Percentiles rank a stretch among this genome's conserved stretches.
Conservation (phyloP, 1,139 yeast species). For the Yamadazyma spencermartinsiae region DNA sequence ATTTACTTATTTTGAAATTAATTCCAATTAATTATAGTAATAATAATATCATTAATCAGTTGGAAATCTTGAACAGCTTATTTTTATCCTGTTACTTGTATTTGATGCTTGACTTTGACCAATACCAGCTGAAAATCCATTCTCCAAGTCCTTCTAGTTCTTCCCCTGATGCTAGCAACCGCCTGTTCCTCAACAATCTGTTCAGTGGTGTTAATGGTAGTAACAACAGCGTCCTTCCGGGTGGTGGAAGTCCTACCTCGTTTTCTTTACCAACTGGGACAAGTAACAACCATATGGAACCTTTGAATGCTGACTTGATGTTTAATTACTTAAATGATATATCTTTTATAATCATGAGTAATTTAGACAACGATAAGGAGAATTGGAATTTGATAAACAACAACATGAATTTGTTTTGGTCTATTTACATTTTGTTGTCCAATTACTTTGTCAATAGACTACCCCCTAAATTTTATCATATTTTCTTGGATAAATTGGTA, state of each 20-base stretch:
- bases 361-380: slow-evolving; percentile 17
- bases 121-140: background rate
- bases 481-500: slow-evolving; percentile 29
- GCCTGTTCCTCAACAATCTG: background rate
- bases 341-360: slow-evolving; percentile 32
- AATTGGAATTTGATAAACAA: slow-evolving; percentile 5
- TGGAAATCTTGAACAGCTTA: slow-evolving; percentile 38
- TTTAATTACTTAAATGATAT: slow-evolving; percentile 50
- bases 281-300: background rate
- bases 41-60: slow-evolving; percentile 39
- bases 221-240: background rate
- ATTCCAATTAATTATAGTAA: slow-evolving; percentile 42
- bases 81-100: slow-evolving; percentile 33
- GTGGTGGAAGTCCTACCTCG: background rate
- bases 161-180: background rate
- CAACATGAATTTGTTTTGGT: slow-evolving; percentile 40
- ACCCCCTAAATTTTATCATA: slow-evolving; percentile 38
- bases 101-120: slow-evolving; percentile 13
- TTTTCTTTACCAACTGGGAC: background rate
- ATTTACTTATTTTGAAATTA: slow-evolving; percentile 40
- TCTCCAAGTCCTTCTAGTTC: slow-evolving; percentile 1
- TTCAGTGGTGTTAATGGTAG: background rate
- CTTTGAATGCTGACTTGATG: slow-evolving; percentile 29
- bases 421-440: slow-evolving; percentile 42
- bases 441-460: slow-evolving; percentile 33